Evolutionary conservation across 768 basidiomycete genomes (phyloP).

Genomic region (Chalciporus sphaerocephalus): DNA sequence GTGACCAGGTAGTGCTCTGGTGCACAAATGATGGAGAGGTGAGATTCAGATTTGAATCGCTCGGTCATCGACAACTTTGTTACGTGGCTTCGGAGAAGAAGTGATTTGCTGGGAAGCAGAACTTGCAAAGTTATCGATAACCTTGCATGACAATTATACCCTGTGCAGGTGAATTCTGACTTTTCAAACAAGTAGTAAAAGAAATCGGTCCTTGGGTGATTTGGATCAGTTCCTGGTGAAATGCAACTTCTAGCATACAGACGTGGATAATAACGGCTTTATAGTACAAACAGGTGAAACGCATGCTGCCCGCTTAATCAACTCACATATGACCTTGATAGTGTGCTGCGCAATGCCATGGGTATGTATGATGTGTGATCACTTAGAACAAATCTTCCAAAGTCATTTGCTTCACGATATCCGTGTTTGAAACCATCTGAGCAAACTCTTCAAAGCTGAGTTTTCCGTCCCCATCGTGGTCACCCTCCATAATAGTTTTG

Average conservation of each 20-base stretch:
- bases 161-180: no score
- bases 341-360: conserved; percentile 10
- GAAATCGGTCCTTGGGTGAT: conserved; percentile 1
- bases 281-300: conserved; percentile 22
- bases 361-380: conserved; percentile 17
- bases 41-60: no score
- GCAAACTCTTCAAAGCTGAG: conserved; percentile 97
- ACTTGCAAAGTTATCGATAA: no score
- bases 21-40: no score
- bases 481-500: conserved; percentile 99
- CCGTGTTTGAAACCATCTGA: conserved; percentile 94
- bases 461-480: conserved; percentile 96
- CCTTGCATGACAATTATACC: background rate
- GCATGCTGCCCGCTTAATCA: conserved; percentile 8
- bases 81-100: no score
- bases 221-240: conserved; percentile 2
- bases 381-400: conserved; percentile 83
- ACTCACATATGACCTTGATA: conserved; percentile 17
- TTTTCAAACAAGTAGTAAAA: no score
- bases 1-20: no score
- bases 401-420: conserved; percentile 99
- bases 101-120: no score
- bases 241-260: conserved; percentile 17
- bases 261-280: conserved; percentile 14
- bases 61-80: no score